Evolutionary conservation across 2,329 filamentous ascomycete genomes (phyloP), one percentile per base, ranked within the genome.

Genomic region (Colletotrichum gigasporum): DNA sequence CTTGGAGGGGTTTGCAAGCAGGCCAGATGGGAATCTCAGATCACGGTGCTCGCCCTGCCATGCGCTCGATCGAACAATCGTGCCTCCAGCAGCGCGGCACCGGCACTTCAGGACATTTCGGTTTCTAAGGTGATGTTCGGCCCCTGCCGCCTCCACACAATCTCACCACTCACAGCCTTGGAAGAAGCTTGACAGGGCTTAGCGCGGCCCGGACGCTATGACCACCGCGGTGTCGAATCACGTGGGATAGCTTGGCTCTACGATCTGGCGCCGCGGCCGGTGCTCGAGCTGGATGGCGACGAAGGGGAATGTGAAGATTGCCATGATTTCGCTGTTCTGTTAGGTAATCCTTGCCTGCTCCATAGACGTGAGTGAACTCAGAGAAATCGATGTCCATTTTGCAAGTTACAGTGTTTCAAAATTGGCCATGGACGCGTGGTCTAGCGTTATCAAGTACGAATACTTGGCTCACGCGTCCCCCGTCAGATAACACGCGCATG

Each of bases 181-280:
- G 11, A n/a, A 20, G 32, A 30, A 30, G 22, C 68, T 67, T 56
- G 65, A 71, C 67, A 70, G 66, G 69, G 72, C 67, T 72, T 74
- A 72, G 69, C 42, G 59, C 18, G 20, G 63, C 22, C 28, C 42
- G 14, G 63, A 65, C 72, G 72, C 73, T 73, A 73, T 73, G 73
- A 69, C 71, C 73, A 73, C 55, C 48, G 26, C n/a, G 45, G 53
- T 66, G 47, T 63, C 68, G 10, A 39, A 30, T 65, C 71, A 71
- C 73, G 73, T 66, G 62, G 41, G 12, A 11, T 5, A 37, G 24
- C 12, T 62, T 55, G 41, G 44, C 48, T 32, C 11, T 34, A 20
- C 22, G 11, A 65, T 30, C 32, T 61, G 24, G 9, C 18, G n/a
- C 37, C 10, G 11, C 16, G n/a, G 34, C 30, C 55, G n/a, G 39